phyloP scores from a whole-genome alignment of 164 flowering plant species.

The Vitis vinifera region DNA sequence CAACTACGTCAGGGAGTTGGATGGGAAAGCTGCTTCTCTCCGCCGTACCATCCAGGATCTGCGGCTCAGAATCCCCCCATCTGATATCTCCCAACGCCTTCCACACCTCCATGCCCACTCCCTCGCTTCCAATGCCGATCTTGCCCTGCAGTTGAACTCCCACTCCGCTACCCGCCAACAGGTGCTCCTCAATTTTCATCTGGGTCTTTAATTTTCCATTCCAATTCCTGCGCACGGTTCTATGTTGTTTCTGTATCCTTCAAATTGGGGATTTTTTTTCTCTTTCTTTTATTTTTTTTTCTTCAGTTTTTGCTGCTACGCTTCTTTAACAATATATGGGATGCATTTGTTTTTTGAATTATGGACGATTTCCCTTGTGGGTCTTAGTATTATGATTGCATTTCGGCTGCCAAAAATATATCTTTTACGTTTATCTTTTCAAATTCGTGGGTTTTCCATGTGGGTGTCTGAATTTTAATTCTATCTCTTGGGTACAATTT shows the following conservation, averaged over 20 bases:
- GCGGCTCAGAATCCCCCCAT: constrained; percentile 77
- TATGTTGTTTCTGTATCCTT: neutral
- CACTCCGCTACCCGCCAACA: constrained; percentile 81
- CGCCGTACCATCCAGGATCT: constrained; percentile 85
- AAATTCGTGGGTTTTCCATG: neutral
- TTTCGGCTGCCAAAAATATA: no score
- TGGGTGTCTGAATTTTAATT: neutral
- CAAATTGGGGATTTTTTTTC: neutral
- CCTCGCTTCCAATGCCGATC: constrained; percentile 85
- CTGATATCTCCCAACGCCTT: constrained; percentile 85
- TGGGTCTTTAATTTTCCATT: neutral
- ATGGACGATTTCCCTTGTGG: neutral
- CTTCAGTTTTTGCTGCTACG: neutral
- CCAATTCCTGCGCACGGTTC: neutral
- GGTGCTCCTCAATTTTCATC: constrained; percentile 30
- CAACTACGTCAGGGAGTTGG: constrained; percentile 51
- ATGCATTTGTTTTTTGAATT: neutral
- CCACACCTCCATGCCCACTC: constrained; percentile 95
- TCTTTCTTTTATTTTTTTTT: neutral
- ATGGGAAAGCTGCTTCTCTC: constrained; percentile 53
- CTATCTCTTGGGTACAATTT: neutral
- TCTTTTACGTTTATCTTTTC: no score
- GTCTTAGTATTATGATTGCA: no score
- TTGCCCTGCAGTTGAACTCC: constrained; percentile 72
- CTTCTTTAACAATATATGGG: neutral